These are phyloP conservation scores for Candolleomyces eurysporus DNA, from an alignment of 768 basidiomycete species.

Conservation along the genomic window DNA sequence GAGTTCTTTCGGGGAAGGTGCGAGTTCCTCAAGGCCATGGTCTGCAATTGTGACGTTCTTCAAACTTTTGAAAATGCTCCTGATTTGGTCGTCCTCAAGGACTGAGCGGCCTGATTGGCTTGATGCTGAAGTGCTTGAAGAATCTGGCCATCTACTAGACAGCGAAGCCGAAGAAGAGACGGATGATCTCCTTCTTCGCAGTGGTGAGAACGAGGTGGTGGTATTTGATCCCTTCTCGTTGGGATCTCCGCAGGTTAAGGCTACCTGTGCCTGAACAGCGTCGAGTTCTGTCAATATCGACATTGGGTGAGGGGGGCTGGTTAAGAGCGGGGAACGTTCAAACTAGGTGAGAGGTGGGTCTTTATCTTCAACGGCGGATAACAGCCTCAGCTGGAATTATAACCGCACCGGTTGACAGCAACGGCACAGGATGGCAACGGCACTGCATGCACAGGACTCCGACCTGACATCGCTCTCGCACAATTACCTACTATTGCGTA, in stretches of 20 bases:
- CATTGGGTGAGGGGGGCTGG: too few relatives aligned
- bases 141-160: background rate
- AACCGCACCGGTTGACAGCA: background rate
- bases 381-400: background rate
- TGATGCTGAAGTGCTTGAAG: background rate
- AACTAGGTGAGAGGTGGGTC: background rate
- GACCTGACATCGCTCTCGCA: too few relatives aligned
- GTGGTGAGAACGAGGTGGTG: too few relatives aligned
- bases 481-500: background rate
- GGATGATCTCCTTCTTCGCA: background rate
- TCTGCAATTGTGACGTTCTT: background rate
- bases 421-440: background rate
- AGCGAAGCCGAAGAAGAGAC: background rate
- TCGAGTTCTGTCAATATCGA: too few relatives aligned
- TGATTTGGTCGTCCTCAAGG: background rate
- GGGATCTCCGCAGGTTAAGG: too few relatives aligned
- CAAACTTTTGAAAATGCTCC: background rate
- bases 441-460: too few relatives aligned
- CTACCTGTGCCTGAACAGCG: too few relatives aligned
- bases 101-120: background rate
- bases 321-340: background rate
- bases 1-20: too few relatives aligned
- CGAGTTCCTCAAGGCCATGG: too few relatives aligned
- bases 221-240: too few relatives aligned
- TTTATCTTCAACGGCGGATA: background rate